Evolutionary conservation across 352 stramenopile genomes (phyloP), one percentile per base, ranked within the genome.

Genomic region (Phytophthora chlamydospora): DNA sequence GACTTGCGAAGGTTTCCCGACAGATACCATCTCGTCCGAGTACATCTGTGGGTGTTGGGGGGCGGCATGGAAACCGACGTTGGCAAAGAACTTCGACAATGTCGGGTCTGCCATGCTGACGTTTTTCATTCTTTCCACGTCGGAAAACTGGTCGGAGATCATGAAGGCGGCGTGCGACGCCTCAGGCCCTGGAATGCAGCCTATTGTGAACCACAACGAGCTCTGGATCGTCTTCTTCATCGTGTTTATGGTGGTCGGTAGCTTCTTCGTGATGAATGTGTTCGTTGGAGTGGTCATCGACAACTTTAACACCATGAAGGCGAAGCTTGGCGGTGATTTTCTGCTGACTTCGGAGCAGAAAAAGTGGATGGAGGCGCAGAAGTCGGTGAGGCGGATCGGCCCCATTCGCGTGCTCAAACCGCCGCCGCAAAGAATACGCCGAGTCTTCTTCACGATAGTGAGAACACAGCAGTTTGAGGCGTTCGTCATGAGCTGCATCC

Each of bases 271-370:
- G 0, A 84, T 98, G 44, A 97, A 98, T 40, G 71, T 98, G 0
- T 98, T 98, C 58, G 83, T 97, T 0, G 92, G 92, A 7, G 88
- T 97, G 10, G 94, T 98, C 58, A 95, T 97, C 49, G 91, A 98
- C 56, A 96, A 97, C 53, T 98, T 98, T 56, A 96, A 96, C 41
- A 72, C 80, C 17, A 94, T 95, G 88, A 96, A 94, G 29, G 71
- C 59, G 0, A 67, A 74, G 8, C 43, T 95, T 4, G 83, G 81
- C 6, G 83, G 78, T 2, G 74, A 89, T 31, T 83, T 79, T 36
- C 55, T 92, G 43, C 70, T 97, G 53, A 97, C 91, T 0, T 74
- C 88, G 10, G 83, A 97, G 43, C 89, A 97, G 59, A 83, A 91
- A 47, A 89, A 92, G 51, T 97, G 89, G 89, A 88, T 96, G 44